A percentile compares a stretch with the other conserved stretches of the same genome.
Evolutionary conservation across 2,329 filamentous ascomycete genomes (phyloP).

Genomic region (Fusarium goolgardi): DNA sequence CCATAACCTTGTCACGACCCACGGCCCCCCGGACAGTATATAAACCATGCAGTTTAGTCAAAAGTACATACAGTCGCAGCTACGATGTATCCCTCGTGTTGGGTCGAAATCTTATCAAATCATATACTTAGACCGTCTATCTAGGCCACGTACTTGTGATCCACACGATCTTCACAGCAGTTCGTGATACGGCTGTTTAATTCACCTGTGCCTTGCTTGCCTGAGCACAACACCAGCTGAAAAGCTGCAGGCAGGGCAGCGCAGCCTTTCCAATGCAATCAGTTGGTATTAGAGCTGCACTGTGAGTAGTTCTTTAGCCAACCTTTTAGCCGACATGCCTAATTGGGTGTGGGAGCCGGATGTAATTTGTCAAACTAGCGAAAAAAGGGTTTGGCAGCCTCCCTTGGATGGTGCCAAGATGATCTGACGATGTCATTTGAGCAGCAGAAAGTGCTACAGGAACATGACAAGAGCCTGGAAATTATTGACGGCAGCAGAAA

Average conservation of each 20-base stretch:
- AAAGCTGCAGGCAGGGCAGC: constrained; percentile 7
- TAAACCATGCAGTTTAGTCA: not conserved
- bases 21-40: constrained; percentile 13
- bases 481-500: not conserved
- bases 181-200: not conserved
- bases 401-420: constrained; percentile 25
- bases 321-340: constrained; percentile 13
- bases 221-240: constrained; percentile 9
- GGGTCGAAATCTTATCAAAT: constrained; percentile 3
- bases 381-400: constrained; percentile 29
- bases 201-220: not conserved
- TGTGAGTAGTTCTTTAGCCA: not conserved
- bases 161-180: constrained; percentile 8
- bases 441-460: not conserved
- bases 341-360: constrained; percentile 15
- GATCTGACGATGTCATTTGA: not conserved
- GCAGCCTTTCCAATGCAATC: constrained; percentile 10
- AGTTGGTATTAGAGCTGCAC: constrained; percentile 3
- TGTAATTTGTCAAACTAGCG: constrained; percentile 26
- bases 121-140: not conserved
- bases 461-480: not conserved
- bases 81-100: constrained; percentile 1
- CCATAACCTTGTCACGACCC: constrained; percentile 18
- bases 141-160: not conserved
- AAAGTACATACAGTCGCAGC: not conserved